These are phyloP conservation scores for Xylaria sp. DNA, from an alignment of 2,329 filamentous ascomycete genomes.

Conservation along the genomic window DNA sequence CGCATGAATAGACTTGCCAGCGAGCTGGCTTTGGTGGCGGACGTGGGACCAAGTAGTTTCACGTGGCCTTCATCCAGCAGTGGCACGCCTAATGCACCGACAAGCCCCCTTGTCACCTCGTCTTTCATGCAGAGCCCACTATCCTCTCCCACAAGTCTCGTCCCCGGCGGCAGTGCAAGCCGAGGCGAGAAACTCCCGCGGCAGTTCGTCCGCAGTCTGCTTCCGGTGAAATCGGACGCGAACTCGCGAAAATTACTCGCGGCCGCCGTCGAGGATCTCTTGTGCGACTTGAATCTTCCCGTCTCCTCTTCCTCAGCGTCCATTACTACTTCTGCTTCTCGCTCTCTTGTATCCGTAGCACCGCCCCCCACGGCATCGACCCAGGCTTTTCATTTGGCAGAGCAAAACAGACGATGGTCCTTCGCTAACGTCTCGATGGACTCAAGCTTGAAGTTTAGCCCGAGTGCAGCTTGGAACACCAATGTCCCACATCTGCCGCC, in stretches of 20 bases:
- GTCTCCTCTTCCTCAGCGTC: not conserved
- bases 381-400: conserved; percentile 1
- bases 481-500: conserved; percentile 27
- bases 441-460: not conserved
- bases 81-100: not conserved
- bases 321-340: conserved; percentile 4
- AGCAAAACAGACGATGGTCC: conserved; percentile 32
- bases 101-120: conserved; percentile 2
- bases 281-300: conserved; percentile 40
- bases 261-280: conserved; percentile 63
- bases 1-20: conserved; percentile 75
- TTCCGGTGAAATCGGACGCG: conserved; percentile 70
- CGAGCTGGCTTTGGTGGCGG: conserved; percentile 73
- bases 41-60: conserved; percentile 34
- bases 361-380: conserved; percentile 5
- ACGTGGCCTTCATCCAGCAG: not conserved
- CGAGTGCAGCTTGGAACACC: conserved; percentile 11
- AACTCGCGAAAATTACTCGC: conserved; percentile 70
- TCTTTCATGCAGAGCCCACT: conserved; percentile 47
- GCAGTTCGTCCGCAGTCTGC: conserved; percentile 77
- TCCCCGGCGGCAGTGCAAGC: conserved; percentile 55
- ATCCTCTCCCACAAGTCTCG: conserved; percentile 4
- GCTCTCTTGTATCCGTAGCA: not conserved
- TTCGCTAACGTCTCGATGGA: conserved; percentile 18
- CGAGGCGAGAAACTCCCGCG: conserved; percentile 80